A percentile compares a stretch with the other conserved stretches of the same genome.
Conservation (phyloP, 2,329 filamentous ascomycete species). For the Drechslerella coelobrocha region DNA sequence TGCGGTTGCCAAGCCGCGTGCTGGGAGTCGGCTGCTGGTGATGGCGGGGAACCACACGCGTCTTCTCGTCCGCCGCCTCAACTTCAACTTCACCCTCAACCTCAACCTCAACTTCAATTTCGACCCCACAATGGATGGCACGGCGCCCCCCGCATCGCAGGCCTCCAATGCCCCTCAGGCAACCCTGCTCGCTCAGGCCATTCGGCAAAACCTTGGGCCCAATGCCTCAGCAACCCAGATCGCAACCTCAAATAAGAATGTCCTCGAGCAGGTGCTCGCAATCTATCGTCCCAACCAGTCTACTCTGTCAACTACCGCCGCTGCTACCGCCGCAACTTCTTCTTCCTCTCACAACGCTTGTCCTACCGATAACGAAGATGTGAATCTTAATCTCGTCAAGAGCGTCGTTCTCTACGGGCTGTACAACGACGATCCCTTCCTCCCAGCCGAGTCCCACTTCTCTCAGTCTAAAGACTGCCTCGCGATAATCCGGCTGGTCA, state of each 20-base stretch:
- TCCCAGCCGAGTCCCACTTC: constrained; percentile 23
- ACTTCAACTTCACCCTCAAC: too few species aligned
- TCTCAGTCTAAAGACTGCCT: constrained; percentile 40
- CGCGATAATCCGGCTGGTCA: constrained; percentile 39
- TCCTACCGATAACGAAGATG: constrained; percentile 46
- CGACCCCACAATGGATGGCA: not conserved
- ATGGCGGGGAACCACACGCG: too few species aligned
- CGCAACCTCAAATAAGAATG: constrained; percentile 35
- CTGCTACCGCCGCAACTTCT: not conserved
- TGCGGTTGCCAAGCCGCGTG: not conserved
- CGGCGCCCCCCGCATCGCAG: constrained; percentile 20
- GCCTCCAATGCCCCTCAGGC: constrained; percentile 29
- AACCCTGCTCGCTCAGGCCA: constrained; percentile 47
- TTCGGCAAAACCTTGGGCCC: constrained; percentile 38
- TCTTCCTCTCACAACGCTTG: constrained; percentile 17
- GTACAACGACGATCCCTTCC: constrained; percentile 46
- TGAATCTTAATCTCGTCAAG: constrained; percentile 44
- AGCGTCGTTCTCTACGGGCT: constrained; percentile 45
- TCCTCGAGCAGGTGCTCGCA: constrained; percentile 45
- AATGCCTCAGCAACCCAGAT: constrained; percentile 37
- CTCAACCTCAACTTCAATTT: not conserved
- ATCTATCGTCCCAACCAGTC: constrained; percentile 33
- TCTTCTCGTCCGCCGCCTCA: too few species aligned
- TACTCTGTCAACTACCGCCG: too few species aligned
- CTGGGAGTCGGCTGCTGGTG: not conserved